Evolutionary conservation across 2,329 filamentous ascomycete species (phyloP).

Genomic region (Sphaceloma murrayae): DNA sequence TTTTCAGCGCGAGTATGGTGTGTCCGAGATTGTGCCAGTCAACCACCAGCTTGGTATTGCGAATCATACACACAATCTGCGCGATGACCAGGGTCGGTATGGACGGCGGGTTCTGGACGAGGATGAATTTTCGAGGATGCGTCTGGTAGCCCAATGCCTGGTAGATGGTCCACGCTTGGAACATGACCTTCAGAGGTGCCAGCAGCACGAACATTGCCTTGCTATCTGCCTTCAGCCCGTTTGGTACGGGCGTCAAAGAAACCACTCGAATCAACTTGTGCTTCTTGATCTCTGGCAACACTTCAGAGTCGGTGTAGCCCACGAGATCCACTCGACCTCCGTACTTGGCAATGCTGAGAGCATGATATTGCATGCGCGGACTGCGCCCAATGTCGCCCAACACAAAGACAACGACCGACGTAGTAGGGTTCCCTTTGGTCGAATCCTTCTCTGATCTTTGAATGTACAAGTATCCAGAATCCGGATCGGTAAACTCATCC

Average conservation of each 20-base stretch:
- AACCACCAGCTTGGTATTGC: conserved; percentile 73
- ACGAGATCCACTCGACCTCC: conserved; percentile 74
- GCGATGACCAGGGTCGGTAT: conserved; percentile 81
- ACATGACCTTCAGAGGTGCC: conserved; percentile 75
- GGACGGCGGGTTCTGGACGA: conserved; percentile 88
- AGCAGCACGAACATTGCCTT: conserved; percentile 66
- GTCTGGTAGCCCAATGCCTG: conserved; percentile 63
- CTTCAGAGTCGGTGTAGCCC: conserved; percentile 77
- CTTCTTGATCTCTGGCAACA: conserved; percentile 65
- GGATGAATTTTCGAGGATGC: conserved; percentile 68
- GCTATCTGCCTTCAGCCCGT: conserved; percentile 55
- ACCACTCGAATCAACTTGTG: conserved; percentile 62
- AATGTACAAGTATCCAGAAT: conserved; percentile 27
- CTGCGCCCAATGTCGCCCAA: conserved; percentile 92
- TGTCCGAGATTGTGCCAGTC: conserved; percentile 99
- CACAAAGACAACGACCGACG: conserved; percentile 71
- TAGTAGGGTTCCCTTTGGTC: conserved; percentile 29
- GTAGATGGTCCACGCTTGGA: conserved; percentile 67
- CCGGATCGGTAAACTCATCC: conserved; percentile 22
- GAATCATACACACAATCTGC: conserved; percentile 59
- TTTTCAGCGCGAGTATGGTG: conserved; percentile 69
- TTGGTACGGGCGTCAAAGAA: conserved; percentile 58
- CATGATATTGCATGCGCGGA: conserved; percentile 98
- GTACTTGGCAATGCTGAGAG: conserved; percentile 76
- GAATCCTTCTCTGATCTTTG: conserved; percentile 22